A percentile compares a stretch with the other conserved stretches of the same genome.
phyloP scores from a whole-genome alignment of 768 basidiomycete species.

The Lentinula sp. region DNA sequence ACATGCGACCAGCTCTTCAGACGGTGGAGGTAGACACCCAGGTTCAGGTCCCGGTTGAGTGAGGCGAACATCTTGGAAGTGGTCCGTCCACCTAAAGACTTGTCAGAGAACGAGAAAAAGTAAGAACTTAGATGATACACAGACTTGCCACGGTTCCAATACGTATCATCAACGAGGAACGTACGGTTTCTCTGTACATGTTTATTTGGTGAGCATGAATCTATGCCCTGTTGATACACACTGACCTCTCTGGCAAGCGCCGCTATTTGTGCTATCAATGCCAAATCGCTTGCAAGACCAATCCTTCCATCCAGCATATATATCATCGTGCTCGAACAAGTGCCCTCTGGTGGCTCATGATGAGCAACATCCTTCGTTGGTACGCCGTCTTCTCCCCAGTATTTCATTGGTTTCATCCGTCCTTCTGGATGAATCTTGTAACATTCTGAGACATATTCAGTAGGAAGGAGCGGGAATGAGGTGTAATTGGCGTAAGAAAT shows the following conservation, averaged over 20 bases:
- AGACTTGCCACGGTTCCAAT: conserved; percentile 71
- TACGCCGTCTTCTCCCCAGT: conserved; percentile 39
- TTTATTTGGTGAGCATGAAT: conserved; percentile 3
- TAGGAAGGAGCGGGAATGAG: conserved; percentile 48
- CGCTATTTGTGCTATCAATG: conserved; percentile 61
- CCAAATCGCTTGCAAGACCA: conserved; percentile 61
- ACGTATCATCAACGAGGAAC: conserved; percentile 63
- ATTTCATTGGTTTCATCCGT: conserved; percentile 38
- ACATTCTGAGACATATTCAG: conserved; percentile 55
- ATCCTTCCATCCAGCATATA: conserved; percentile 66
- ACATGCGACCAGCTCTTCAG: conserved; percentile 69
- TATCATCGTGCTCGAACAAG: conserved; percentile 62
- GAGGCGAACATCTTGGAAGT: conserved; percentile 49
- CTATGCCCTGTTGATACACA: conserved; percentile 3
- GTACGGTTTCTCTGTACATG: conserved; percentile 48
- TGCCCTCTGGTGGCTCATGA: conserved; percentile 18
- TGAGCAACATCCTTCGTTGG: conserved; percentile 29
- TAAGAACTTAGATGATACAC: conserved; percentile 12
- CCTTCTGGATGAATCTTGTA: conserved; percentile 34
- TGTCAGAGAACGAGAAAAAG: background rate
- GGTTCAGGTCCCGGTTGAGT: conserved; percentile 61
- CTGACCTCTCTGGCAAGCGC: conserved; percentile 60
- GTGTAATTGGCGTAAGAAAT: conserved; percentile 21
- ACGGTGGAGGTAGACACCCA: conserved; percentile 54
- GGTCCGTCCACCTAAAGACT: conserved; percentile 52